phyloP scores from a whole-genome alignment of 2,329 filamentous ascomycete genomes.

The Pseudogymnoascus destructans region DNA sequence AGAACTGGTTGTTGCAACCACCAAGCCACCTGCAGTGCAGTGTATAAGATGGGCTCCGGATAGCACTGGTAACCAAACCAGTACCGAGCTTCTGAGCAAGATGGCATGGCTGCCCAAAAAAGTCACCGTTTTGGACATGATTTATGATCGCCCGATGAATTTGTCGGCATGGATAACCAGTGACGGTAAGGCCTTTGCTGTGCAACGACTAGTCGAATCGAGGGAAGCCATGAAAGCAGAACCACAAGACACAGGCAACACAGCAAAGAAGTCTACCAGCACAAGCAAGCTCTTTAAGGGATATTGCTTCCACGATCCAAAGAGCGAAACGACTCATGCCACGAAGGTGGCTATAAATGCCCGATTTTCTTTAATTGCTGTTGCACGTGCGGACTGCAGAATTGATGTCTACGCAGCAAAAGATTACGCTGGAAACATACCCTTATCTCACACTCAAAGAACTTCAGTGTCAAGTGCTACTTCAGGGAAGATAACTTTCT shows the following conservation, averaged over 20 bases:
- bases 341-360: constrained; percentile 78
- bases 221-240: constrained; percentile 27
- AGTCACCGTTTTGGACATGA: constrained; percentile 66
- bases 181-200: constrained; percentile 79
- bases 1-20: constrained; percentile 81
- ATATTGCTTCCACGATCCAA: constrained; percentile 75
- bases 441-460: constrained; percentile 65
- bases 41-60: constrained; percentile 93
- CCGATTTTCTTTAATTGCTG: constrained; percentile 81
- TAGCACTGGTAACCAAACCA: constrained; percentile 68
- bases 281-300: constrained; percentile 68
- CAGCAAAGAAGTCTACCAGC: constrained; percentile 28
- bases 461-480: constrained; percentile 53
- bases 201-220: constrained; percentile 52
- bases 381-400: constrained; percentile 67
- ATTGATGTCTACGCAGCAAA: constrained; percentile 84
- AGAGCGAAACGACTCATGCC: constrained; percentile 45
- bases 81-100: constrained; percentile 75
- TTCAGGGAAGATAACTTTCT: constrained; percentile 58
- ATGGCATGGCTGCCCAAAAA: constrained; percentile 80
- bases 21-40: constrained; percentile 86
- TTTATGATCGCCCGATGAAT: constrained; percentile 93
- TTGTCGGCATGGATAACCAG: constrained; percentile 82
- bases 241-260: constrained; percentile 28
- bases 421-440: constrained; percentile 88